Evolutionary conservation across 2,329 filamentous ascomycete species (phyloP), one percentile per base, ranked within the genome.

Genomic region (Aspergillus sp.): DNA sequence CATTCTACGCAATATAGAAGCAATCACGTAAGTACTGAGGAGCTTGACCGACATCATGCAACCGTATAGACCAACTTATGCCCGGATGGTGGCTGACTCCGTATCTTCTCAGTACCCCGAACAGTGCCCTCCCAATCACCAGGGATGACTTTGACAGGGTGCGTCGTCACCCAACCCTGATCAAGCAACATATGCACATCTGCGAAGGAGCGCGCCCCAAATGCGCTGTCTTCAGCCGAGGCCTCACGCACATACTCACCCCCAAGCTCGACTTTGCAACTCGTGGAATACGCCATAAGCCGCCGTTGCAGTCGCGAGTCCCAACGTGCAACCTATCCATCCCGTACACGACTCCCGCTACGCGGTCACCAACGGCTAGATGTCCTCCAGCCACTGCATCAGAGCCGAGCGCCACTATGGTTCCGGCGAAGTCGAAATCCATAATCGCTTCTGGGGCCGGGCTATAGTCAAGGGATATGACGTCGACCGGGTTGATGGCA

Each of bases 261-360:
- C 21, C 60, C 64, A 63, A 66, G 62, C 4, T 53, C 53, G 52
- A 65, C 55, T 21, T 57, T 49, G 7, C 61, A 76, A 55, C 17
- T 65, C 62, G 17, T 75, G 63, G 58, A 65, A 75, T 6, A 75
- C 60, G 6, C 66, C 70, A 65, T 73, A 62, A 24, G 65, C 68
- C 12, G 66, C 61, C 3, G 70, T 72, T 6, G 61, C 56, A 15
- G 68, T 43, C 3, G 64, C 78, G 1, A 68, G 64, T 1, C 65
- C 66, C 24, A 76, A 55, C 3, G 68, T 66, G 55, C 7, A 68
- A 33, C 1, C 56, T 55, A 43, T 75, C 72, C 35, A 62, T 66
- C 17, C 73, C 75, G 31, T 71, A 64, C 2, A 68, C 67, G 12
- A 66, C 57, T 7, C 75, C 76, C 17, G 61, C 64, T 7, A 78